These are phyloP conservation scores for Castanopsis chinensis DNA, from an alignment of 306 rosid genomes.

Conservation along the genomic window DNA sequence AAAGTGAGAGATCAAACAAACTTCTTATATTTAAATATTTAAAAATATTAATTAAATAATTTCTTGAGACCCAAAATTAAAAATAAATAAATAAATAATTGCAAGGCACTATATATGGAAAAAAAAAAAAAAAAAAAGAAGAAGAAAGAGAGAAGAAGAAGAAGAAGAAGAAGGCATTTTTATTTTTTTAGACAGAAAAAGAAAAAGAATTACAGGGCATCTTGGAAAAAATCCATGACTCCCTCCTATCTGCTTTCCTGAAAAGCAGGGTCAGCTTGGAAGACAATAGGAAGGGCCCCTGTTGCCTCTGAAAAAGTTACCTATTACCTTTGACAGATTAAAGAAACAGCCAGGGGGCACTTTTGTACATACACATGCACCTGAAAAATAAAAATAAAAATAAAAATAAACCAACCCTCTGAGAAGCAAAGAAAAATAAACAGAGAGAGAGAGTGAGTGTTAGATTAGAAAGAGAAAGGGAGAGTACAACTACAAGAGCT, in stretches of 20 bases:
- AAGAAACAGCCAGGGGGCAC: constrained; percentile 40
- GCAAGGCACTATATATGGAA: no score
- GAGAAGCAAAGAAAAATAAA: background rate
- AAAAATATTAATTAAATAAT: no score
- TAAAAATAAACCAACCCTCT: background rate
- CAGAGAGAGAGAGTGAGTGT: background rate
- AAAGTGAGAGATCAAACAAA: no score
- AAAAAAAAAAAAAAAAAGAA: no score
- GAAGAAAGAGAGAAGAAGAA: no score
- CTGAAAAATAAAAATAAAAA: constrained; percentile 22
- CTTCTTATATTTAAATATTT: no score
- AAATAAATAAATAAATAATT: no score
- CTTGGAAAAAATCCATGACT: background rate
- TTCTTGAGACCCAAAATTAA: no score
- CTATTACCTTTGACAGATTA: constrained; percentile 26
- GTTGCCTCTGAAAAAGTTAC: constrained; percentile 40
- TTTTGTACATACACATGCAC: constrained; percentile 25
- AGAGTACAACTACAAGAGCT: background rate
- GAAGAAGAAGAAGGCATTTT: no score
- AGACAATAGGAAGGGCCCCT: constrained; percentile 5
- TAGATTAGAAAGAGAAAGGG: background rate
- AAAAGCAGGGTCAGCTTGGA: constrained; percentile 38
- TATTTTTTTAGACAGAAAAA: no score
- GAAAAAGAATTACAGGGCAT: no score
- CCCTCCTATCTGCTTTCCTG: constrained; percentile 16